Conservation (phyloP, 257 asterid genomes). For the Solanum chmielewskii region DNA sequence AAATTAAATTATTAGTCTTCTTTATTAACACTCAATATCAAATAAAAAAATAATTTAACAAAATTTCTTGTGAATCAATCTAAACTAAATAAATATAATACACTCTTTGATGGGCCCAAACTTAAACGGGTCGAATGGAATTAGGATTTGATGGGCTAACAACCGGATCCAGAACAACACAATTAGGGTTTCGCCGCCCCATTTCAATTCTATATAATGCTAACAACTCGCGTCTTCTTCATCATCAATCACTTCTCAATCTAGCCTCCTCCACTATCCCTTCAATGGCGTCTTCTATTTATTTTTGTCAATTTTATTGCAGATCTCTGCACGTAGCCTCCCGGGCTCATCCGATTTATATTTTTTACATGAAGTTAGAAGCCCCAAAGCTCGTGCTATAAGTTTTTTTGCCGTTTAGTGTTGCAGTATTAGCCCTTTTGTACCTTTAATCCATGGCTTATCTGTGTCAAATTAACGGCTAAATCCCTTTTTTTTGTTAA, state of each 20-base stretch:
- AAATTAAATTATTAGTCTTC: not conserved
- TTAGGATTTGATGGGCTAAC: not conserved
- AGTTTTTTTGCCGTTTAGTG: not conserved
- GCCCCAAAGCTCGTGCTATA: conserved; percentile 7
- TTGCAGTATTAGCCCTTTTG: not conserved
- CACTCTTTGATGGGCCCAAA: not conserved
- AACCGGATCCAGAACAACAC: not conserved
- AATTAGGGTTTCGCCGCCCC: not conserved
- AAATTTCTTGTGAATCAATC: too few relatives aligned
- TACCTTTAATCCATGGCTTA: not conserved
- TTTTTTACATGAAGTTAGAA: not conserved
- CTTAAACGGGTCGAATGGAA: not conserved
- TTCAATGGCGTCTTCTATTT: not conserved
- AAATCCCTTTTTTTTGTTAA: not conserved
- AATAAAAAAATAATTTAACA: too few relatives aligned
- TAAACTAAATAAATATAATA: too few relatives aligned
- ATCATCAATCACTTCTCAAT: not conserved
- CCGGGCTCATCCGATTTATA: not conserved
- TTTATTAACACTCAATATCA: too few relatives aligned
- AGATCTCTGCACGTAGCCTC: not conserved
- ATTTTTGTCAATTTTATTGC: not conserved
- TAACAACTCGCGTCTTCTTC: not conserved
- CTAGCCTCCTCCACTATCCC: not conserved
- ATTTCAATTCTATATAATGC: not conserved
- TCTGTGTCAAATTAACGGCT: conserved; percentile 6